These are phyloP conservation scores for Alloteropsis semialata DNA, from an alignment of 176 grass and related monocot species.

Conservation along the genomic window DNA sequence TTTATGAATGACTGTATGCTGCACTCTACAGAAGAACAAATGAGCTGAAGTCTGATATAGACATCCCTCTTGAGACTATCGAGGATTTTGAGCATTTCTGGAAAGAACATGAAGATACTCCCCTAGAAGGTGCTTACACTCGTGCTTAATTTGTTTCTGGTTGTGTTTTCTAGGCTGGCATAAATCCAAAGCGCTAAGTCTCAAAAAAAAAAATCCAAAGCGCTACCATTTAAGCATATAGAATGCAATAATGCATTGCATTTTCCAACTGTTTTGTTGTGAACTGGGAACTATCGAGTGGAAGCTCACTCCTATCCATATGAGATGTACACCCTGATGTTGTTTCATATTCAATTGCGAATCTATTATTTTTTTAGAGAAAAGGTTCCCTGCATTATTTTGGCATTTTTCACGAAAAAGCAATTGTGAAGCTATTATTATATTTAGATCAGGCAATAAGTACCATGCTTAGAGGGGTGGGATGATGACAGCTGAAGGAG, in stretches of 20 bases:
- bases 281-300: neutral
- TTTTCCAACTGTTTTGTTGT: neutral
- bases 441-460: neutral
- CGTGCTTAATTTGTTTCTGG: neutral
- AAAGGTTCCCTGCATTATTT: neutral
- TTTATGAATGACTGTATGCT: slow-evolving; percentile 21
- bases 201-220: too few species aligned
- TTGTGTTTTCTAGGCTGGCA: neutral
- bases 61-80: slow-evolving; percentile 62
- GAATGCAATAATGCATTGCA: neutral
- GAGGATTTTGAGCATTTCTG: slow-evolving; percentile 67
- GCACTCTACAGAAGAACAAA: slow-evolving; percentile 61
- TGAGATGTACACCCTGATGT: neutral
- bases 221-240: slow-evolving; percentile 21
- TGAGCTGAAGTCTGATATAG: slow-evolving; percentile 80
- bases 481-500: neutral
- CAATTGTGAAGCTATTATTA: neutral
- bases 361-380: neutral
- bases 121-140: slow-evolving; percentile 60
- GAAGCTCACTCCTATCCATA: neutral
- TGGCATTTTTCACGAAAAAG: neutral
- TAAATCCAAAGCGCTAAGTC: neutral
- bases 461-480: neutral
- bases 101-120: slow-evolving; percentile 38
- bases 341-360: neutral